A percentile compares a stretch with the other conserved stretches of the same genome.
Conservation (phyloP, 352 stramenopile genomes). For the Globisporangium okanoganense region DNA sequence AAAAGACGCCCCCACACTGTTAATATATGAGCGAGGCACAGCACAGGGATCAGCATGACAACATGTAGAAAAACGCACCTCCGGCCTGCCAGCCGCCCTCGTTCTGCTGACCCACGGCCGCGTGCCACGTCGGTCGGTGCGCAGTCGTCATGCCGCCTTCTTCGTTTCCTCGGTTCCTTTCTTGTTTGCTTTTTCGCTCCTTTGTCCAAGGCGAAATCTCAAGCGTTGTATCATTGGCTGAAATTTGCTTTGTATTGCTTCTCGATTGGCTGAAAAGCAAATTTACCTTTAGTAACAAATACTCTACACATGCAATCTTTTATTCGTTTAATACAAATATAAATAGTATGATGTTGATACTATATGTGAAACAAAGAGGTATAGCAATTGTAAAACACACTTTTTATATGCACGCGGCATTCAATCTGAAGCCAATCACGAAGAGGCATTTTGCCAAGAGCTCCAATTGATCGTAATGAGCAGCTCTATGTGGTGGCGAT, state of each 20-base stretch:
- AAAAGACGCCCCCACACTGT: background rate
- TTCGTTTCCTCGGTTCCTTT: background rate
- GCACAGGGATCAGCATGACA: background rate
- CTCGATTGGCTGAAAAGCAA: background rate
- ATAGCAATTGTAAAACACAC: background rate
- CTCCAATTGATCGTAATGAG: background rate
- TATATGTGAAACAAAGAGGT: background rate
- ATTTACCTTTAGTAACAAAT: background rate
- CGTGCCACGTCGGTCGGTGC: conserved; percentile 82
- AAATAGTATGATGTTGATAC: background rate
- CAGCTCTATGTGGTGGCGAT: background rate
- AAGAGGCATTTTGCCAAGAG: background rate
- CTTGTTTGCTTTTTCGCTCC: background rate
- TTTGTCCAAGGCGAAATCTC: background rate
- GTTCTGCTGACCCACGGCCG: conserved; percentile 82
- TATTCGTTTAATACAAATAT: background rate
- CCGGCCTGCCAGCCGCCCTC: conserved; percentile 82
- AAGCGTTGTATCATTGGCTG: background rate
- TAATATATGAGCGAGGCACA: background rate
- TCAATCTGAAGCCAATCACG: background rate
- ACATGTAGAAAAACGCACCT: conserved; percentile 30
- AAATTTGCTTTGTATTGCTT: background rate
- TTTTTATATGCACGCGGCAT: background rate
- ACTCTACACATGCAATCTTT: background rate
- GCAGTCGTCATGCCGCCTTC: conserved; percentile 76